Percentiles rank a stretch among this genome's conserved stretches.
Conservation (phyloP, 305 asterid genomes). For the Fraxinus floribunda region DNA sequence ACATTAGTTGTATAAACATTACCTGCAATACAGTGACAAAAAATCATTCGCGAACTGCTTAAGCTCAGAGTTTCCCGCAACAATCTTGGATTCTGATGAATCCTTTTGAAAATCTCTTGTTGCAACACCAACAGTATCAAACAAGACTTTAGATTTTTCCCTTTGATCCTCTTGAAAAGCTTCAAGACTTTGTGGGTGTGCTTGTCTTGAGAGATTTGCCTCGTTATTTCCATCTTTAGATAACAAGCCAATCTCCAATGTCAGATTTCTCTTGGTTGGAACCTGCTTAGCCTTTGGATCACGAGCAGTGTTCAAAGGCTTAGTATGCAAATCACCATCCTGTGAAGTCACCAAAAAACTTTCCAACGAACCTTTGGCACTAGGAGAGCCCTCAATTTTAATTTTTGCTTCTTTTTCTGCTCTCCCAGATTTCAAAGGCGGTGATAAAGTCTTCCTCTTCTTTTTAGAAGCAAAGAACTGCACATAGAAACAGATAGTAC, state of each 20-base stretch:
- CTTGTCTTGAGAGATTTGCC: constrained; percentile 14
- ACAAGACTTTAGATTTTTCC: constrained; percentile 23
- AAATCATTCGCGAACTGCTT: constrained; percentile 60
- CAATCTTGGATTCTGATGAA: constrained; percentile 23
- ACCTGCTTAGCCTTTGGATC: constrained; percentile 34
- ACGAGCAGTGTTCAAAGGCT: constrained; percentile 27
- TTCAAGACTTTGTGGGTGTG: constrained; percentile 24
- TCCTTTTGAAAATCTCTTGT: constrained; percentile 33
- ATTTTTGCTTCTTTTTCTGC: constrained; percentile 54
- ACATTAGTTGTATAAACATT: constrained; percentile 12
- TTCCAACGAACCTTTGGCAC: constrained; percentile 68
- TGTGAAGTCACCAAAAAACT: constrained; percentile 52
- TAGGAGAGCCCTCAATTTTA: constrained; percentile 60
- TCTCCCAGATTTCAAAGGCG: constrained; percentile 52
- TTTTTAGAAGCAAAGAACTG: constrained; percentile 84
- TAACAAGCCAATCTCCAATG: constrained; percentile 43
- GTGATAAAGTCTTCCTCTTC: constrained; percentile 79
- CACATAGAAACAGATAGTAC: constrained; percentile 16
- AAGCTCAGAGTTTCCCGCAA: constrained; percentile 45
- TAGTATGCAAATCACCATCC: constrained; percentile 40
- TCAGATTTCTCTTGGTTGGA: constrained; percentile 57
- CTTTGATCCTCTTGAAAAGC: constrained; percentile 31
- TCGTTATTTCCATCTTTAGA: constrained; percentile 37
- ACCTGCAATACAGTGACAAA: constrained; percentile 83
- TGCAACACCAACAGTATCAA: constrained; percentile 26